Base-by-base conservation (phyloP, 129 eudicot genomes). In the Flaveria sonorensis region DNA sequence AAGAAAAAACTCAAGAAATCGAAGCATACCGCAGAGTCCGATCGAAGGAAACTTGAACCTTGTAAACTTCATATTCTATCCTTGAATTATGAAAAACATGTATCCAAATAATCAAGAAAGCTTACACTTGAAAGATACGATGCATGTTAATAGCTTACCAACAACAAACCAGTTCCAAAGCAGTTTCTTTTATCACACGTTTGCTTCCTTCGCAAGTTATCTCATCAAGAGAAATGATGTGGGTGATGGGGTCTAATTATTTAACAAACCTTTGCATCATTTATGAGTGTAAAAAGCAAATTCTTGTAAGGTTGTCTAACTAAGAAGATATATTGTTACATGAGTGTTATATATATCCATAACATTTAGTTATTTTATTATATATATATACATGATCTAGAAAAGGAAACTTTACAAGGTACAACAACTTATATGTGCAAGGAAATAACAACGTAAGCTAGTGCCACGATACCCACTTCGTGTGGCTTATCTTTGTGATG, bases 271-370 rank as follows among this genome's bases (percentile, higher is more conserved):
- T 70, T 78, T 59, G 45, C 70, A 74, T 66, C 68, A 81, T 80
- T 66, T 80, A 65, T 80, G 84, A 66, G 84, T 74, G 80, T 67
- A 74, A 56, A 80, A 55, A 20, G 45, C 32, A 59, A 81, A 75
- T 56, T 80, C 53, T 28, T 40, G 4, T 18, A 68, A 53, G 53
- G 39, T 45, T 55, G 67, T 45, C 45, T 30, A 79, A 63, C 72
- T 55, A 30, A 45, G 48, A 53, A 53, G 75, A 64, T 52, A 26
- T 65, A 6, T 28, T 60, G 71, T 79, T 48, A 51, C 48, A 43
- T 39, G 36, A 59, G 13, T 57, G 30, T 42, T 71, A 78, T 70
- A n/a, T 48, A 70, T 61, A 26, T 18, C 0, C 24, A 68, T 21
- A 28, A 36, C 40, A 6, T 36, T 36, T 36, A 59, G 30, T 40